Conservation (phyloP, 2,329 filamentous ascomycete genomes). For the Stagonosporopsis rhizophila region DNA sequence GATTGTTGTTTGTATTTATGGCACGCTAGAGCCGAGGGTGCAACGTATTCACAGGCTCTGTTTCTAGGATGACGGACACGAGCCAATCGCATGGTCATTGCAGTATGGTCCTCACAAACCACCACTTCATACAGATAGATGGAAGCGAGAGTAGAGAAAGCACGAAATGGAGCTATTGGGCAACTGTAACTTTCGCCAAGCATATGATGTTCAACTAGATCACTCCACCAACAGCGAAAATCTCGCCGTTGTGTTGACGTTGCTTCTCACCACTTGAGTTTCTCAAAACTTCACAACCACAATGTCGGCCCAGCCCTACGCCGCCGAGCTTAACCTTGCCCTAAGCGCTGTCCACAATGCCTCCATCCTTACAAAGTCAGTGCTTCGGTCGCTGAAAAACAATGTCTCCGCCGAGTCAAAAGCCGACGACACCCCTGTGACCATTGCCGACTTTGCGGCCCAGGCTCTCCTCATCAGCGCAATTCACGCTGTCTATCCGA, state of each 20-base stretch:
- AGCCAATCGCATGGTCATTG: neutral
- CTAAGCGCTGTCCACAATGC: slow-evolving; percentile 61
- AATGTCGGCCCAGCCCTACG: slow-evolving; percentile 25
- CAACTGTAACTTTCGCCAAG: slow-evolving; percentile 13
- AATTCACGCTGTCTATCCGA: slow-evolving; percentile 61
- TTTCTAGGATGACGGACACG: neutral
- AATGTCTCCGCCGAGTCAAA: slow-evolving; percentile 60
- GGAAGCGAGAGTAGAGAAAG: neutral
- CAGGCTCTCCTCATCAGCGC: slow-evolving; percentile 68
- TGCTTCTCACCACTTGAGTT: slow-evolving; percentile 6
- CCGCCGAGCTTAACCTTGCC: slow-evolving; percentile 42
- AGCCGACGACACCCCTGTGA: slow-evolving; percentile 66
- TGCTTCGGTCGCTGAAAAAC: slow-evolving; percentile 59
- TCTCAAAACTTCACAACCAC: slow-evolving; percentile 2
- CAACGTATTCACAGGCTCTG: neutral
- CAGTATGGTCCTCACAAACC: neutral
- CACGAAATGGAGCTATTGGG: neutral
- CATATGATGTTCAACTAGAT: slow-evolving; percentile 15
- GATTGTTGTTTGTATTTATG: neutral
- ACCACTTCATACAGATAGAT: neutral
- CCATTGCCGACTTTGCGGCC: slow-evolving; percentile 68
- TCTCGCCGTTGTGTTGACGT: slow-evolving; percentile 4
- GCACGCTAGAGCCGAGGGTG: neutral
- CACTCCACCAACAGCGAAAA: slow-evolving; percentile 11
- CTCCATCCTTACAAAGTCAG: slow-evolving; percentile 63